Base-by-base conservation (phyloP, 2,329 filamentous ascomycete species). In the Scedosporium boydii region DNA sequence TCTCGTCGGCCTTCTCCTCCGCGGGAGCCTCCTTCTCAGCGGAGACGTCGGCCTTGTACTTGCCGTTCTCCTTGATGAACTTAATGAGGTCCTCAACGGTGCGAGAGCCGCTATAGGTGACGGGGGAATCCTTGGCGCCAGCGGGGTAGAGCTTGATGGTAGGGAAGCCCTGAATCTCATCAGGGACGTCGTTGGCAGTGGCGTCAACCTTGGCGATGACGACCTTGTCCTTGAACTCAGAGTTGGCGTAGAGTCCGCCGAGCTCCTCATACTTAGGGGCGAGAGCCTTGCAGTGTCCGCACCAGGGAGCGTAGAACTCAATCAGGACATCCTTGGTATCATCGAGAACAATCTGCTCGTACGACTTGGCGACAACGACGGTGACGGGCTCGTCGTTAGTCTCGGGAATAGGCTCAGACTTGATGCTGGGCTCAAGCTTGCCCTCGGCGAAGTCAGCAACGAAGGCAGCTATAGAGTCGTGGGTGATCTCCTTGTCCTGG, bases 301-400 rank as follows among this genome's bases (percentile, higher is more conserved):
- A 99, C 95, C 95, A 99, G 67, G 95, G 95, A 64, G 95, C 95
- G 81, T 99, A 99, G 82, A 96, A 98, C 82, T 99, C 95, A 67
- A 99, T 79, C 68, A 99, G 85, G 64, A 99, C 95, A 77, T 99
- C 95, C 88, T 98, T 98, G 74, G 88, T 83, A 76, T 96, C 89
- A 74, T 99, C 89, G 62, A 97, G 84, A 71, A 99, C 93, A 68
- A 98, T 80, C 6, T 96, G 84, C 67, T 96, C 83, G 84, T 97
- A 99, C 80, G 85, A 93, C 81, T 96, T 90, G 75, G 93, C 95
- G 63, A 99, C 95, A 63, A 99, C 84, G 65, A 96, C 83, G 65
- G 87, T 87, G 71, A 97, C 93, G 66, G 91, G 84, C 63, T 91
- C 92, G 67, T 97, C 92, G 77, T 99, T 90, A 67, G 84, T 89